Evolutionary conservation across 345 rosid species (phyloP).

Genomic region (Bretschneidera sinensis): DNA sequence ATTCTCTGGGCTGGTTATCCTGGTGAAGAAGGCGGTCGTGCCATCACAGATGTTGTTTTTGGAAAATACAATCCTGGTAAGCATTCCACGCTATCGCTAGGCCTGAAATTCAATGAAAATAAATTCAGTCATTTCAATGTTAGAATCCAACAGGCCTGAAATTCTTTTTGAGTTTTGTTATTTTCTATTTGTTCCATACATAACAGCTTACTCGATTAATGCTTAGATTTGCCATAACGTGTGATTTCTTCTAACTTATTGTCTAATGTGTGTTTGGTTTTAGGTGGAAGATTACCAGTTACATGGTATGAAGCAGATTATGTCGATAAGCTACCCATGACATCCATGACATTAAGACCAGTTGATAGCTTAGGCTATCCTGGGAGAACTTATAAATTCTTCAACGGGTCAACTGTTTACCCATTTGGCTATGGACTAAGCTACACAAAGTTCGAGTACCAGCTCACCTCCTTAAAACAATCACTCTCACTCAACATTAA

Average conservation of each 20-base stretch:
- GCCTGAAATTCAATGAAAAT: too few species aligned
- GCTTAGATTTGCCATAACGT: neutral
- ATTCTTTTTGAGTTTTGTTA: too few species aligned
- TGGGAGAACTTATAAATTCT: conserved; percentile 60
- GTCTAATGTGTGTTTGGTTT: neutral
- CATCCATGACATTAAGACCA: conserved; percentile 51
- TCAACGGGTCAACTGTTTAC: conserved; percentile 40
- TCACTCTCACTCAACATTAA: neutral
- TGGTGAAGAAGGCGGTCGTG: too few species aligned
- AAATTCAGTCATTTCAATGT: too few species aligned
- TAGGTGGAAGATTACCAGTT: conserved; percentile 55
- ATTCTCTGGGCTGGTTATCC: conserved; percentile 75
- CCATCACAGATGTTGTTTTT: too few species aligned
- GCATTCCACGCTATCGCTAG: neutral
- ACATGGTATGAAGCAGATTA: conserved; percentile 46
- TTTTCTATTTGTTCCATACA: too few species aligned
- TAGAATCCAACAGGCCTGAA: too few species aligned
- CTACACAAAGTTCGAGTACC: conserved; percentile 36
- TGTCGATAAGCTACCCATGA: conserved; percentile 40
- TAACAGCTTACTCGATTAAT: neutral
- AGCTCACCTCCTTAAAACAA: neutral
- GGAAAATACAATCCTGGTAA: conserved; percentile 63
- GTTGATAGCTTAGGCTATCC: conserved; percentile 33
- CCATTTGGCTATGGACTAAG: conserved; percentile 58
- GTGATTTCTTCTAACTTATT: neutral